These are phyloP conservation scores for Fusarium sp. DNA, from an alignment of 2,329 filamentous ascomycete genomes.

Conservation along the genomic window DNA sequence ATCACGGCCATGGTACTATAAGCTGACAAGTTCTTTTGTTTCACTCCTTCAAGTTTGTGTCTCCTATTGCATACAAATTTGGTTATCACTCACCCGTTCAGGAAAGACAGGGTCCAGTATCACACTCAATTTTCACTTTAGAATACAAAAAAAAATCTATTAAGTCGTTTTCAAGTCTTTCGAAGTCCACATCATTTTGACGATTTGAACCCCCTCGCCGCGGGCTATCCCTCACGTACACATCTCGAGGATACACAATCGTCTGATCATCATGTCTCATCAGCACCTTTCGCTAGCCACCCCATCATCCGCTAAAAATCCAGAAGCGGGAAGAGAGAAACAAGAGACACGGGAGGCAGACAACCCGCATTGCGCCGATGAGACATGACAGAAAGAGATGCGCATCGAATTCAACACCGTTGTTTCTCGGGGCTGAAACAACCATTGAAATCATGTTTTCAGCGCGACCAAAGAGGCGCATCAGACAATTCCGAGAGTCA, in stretches of 20 bases:
- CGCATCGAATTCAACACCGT: neutral
- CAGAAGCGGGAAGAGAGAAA: neutral
- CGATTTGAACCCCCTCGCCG: constrained; percentile 25
- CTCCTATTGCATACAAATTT: neutral
- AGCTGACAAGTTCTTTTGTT: neutral
- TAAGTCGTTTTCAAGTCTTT: constrained; percentile 41
- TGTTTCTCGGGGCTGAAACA: constrained; percentile 7
- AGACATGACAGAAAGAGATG: neutral
- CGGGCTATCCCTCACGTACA: constrained; percentile 6
- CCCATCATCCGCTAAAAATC: neutral
- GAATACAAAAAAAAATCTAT: constrained; percentile 42
- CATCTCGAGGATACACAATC: constrained; percentile 5
- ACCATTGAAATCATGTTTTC: constrained; percentile 4
- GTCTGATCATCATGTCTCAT: constrained; percentile 11
- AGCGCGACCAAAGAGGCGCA: constrained; percentile 3
- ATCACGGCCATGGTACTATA: neutral
- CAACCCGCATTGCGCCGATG: neutral
- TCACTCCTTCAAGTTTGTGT: neutral
- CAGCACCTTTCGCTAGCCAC: neutral
- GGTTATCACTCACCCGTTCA: neutral
- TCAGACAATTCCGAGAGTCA: neutral
- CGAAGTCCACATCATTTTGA: constrained; percentile 22
- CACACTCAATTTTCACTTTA: neutral
- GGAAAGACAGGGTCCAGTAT: neutral
- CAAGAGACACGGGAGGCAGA: neutral